Conservation (phyloP, 176 grass and related monocot species). For the Oryza nivara region DNA sequence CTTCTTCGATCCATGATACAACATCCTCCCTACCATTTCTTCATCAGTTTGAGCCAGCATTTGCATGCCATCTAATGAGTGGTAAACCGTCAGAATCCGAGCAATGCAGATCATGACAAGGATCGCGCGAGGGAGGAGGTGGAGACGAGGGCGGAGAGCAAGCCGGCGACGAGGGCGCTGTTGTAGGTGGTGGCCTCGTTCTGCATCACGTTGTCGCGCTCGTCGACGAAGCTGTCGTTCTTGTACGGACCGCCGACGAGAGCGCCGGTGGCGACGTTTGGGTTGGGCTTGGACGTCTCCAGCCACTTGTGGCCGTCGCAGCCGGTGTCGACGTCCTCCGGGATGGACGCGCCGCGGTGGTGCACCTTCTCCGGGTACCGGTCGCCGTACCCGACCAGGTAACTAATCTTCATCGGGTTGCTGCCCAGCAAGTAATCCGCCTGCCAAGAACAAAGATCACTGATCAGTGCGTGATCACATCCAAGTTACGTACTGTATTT, state of each 20-base stretch:
- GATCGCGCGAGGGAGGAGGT: conserved; percentile 48
- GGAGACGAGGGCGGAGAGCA: conserved; percentile 63
- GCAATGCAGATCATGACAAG: conserved; percentile 14
- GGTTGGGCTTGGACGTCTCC: conserved; percentile 43
- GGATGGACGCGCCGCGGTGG: conserved; percentile 85
- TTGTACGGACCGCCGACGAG: conserved; percentile 73
- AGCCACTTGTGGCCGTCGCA: conserved; percentile 75
- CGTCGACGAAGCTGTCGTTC: conserved; percentile 66
- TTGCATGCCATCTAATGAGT: background rate
- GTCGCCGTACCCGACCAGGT: conserved; percentile 77
- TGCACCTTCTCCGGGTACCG: conserved; percentile 65
- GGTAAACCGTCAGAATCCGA: conserved; percentile 1
- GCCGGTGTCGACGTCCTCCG: conserved; percentile 48
- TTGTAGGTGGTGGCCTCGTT: conserved; percentile 72
- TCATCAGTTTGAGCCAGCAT: background rate
- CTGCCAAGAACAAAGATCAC: conserved; percentile 5
- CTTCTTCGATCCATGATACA: conserved; percentile 14
- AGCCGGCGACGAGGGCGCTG: conserved; percentile 63
- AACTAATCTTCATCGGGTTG: conserved; percentile 83
- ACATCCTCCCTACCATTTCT: background rate
- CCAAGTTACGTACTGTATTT: background rate
- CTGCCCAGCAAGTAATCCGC: conserved; percentile 73
- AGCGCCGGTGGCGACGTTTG: conserved; percentile 68
- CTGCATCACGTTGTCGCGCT: conserved; percentile 61
- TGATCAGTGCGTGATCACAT: background rate